phyloP scores from a whole-genome alignment of 371 early-diverging fungal genomes.

The Mortierella sp. region DNA sequence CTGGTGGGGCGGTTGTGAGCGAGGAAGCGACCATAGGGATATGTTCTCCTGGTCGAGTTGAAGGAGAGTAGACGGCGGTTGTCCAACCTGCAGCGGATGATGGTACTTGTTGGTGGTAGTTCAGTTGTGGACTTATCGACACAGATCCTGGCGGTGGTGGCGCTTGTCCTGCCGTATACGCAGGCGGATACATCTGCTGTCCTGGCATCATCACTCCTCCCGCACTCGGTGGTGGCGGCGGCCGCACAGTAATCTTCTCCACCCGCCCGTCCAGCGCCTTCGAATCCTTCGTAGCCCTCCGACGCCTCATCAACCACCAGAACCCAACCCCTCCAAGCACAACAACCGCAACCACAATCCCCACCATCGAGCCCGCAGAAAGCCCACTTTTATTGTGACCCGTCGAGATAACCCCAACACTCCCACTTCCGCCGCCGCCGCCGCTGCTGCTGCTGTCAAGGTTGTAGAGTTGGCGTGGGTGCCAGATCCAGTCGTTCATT shows the following conservation, averaged over 20 bases:
- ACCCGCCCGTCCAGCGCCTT: neutral
- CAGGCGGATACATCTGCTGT: neutral
- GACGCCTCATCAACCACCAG: slow-evolving; percentile 11
- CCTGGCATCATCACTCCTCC: neutral
- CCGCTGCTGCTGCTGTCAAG: neutral
- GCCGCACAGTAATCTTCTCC: neutral
- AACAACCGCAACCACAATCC: slow-evolving; percentile 4
- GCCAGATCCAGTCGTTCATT: neutral
- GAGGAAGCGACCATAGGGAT: slow-evolving; percentile 2
- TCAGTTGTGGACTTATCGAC: neutral
- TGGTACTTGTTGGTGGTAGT: neutral
- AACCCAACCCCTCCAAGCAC: neutral
- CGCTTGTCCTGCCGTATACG: neutral
- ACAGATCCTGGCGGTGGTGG: neutral
- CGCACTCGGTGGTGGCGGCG: neutral
- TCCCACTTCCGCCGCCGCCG: neutral
- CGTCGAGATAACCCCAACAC: neutral
- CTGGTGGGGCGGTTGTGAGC: neutral
- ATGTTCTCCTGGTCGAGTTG: neutral
- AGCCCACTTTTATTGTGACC: neutral
- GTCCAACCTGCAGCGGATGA: neutral
- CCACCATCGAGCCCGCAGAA: slow-evolving; percentile 12
- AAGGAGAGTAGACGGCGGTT: neutral
- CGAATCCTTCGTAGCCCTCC: neutral
- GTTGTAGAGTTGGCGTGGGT: neutral